Evolutionary conservation across 2,329 filamentous ascomycete genomes (phyloP).

Genomic region (Paraphaeosphaeria minitans): DNA sequence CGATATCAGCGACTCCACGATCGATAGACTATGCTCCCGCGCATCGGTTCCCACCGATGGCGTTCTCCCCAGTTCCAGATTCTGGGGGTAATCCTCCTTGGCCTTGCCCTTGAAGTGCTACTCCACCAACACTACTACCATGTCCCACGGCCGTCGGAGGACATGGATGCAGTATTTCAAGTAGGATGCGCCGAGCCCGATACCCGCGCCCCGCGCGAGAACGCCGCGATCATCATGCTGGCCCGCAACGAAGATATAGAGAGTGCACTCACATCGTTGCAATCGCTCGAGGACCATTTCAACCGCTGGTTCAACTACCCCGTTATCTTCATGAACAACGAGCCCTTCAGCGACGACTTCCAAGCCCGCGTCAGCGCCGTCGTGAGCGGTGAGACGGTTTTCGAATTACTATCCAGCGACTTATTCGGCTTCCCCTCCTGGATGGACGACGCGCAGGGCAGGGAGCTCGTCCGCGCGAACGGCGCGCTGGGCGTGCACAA

Average conservation of each 20-base stretch:
- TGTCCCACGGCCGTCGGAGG: constrained; percentile 9
- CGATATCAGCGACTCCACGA: not conserved
- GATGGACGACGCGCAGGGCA: constrained; percentile 63
- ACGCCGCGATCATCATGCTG: constrained; percentile 17
- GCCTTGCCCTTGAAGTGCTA: constrained; percentile 8
- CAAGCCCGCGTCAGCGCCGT: constrained; percentile 75
- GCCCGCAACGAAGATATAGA: constrained; percentile 13
- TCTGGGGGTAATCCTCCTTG: constrained; percentile 1
- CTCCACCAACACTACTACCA: constrained; percentile 13
- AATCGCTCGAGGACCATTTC: constrained; percentile 78
- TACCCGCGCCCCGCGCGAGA: constrained; percentile 12
- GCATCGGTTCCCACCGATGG: constrained; percentile 8
- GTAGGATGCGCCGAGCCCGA: constrained; percentile 13
- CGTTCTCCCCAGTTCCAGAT: constrained; percentile 8
- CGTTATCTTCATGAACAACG: constrained; percentile 97
- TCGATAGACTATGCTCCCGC: constrained; percentile 9
- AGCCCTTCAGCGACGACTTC: constrained; percentile 87
- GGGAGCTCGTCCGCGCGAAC: constrained; percentile 78
- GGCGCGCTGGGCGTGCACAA: constrained; percentile 61
- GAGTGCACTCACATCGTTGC: constrained; percentile 5
- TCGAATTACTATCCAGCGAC: constrained; percentile 83
- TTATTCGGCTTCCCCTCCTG: constrained; percentile 69
- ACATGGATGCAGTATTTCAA: constrained; percentile 11
- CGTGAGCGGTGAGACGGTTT: constrained; percentile 82
- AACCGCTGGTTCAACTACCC: constrained; percentile 98